These are phyloP conservation scores for Cryptosporidium tyzzeri DNA, from an alignment of 169 alveolate genomes.

Conservation along the genomic window DNA sequence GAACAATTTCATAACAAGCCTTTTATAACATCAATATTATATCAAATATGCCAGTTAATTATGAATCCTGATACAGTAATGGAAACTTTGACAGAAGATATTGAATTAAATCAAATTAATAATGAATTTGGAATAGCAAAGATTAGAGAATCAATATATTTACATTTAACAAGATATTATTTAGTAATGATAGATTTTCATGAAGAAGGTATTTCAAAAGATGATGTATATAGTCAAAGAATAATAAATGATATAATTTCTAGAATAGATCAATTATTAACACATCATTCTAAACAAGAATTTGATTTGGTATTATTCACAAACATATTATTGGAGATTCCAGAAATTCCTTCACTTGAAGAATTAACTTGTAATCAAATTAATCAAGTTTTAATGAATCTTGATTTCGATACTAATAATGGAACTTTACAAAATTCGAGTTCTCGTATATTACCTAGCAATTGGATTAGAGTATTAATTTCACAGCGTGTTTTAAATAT, in stretches of 20 bases:
- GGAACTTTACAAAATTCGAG: not conserved
- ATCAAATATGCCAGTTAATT: slow-evolving; percentile 18
- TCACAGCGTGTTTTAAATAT: slow-evolving; percentile 7
- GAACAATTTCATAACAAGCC: not conserved
- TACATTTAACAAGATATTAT: slow-evolving; percentile 14
- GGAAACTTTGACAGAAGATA: not conserved
- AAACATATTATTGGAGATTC: slow-evolving; percentile 49
- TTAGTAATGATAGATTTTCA: slow-evolving; percentile 11
- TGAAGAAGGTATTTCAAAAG: not conserved
- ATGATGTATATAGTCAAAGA: not conserved
- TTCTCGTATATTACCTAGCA: slow-evolving; percentile 25
- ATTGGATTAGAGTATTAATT: slow-evolving; percentile 6
- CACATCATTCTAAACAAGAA: not conserved
- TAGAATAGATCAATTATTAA: slow-evolving; percentile 1
- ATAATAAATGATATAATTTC: not conserved
- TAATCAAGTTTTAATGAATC: slow-evolving; percentile 3
- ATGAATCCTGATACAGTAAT: not conserved
- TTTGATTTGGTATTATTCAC: slow-evolving; percentile 24
- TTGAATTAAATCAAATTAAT: not conserved
- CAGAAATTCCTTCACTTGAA: slow-evolving; percentile 29
- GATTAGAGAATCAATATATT: slow-evolving; percentile 6
- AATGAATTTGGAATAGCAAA: not conserved
- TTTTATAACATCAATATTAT: slow-evolving; percentile 10
- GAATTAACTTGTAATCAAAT: not conserved
- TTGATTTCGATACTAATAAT: not conserved